phyloP scores from a whole-genome alignment of 2,329 filamentous ascomycete genomes.

The Helotiales sp. region DNA sequence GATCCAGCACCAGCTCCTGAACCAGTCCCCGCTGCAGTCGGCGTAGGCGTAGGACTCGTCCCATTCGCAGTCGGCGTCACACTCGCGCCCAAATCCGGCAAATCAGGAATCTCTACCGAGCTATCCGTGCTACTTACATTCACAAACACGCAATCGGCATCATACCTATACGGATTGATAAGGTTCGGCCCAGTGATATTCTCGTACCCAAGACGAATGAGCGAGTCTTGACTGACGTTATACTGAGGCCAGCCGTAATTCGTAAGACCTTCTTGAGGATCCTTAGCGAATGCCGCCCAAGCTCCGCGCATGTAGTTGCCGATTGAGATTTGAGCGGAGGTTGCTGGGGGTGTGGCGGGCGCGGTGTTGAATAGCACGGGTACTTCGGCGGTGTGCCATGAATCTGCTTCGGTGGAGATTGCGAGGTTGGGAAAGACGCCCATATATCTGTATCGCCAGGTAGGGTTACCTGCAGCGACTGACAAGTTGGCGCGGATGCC shows the following conservation, averaged over 20 bases:
- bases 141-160: slow-evolving; percentile 36
- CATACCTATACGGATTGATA: slow-evolving; percentile 37
- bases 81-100: slow-evolving; percentile 9
- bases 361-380: slow-evolving; percentile 43
- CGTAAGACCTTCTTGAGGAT: slow-evolving; percentile 44
- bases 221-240: slow-evolving; percentile 30
- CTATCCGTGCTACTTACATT: slow-evolving; percentile 30
- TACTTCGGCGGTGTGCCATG: slow-evolving; percentile 46
- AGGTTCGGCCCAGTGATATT: slow-evolving; percentile 41
- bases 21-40: background rate
- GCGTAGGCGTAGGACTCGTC: background rate
- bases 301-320: slow-evolving; percentile 46
- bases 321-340: slow-evolving; percentile 40
- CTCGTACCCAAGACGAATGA: slow-evolving; percentile 39
- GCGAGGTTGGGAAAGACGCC: slow-evolving; percentile 46
- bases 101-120: background rate
- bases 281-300: slow-evolving; percentile 48
- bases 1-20: background rate
- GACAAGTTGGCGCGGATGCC: slow-evolving; percentile 39
- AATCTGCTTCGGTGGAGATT: slow-evolving; percentile 41
- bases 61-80: slow-evolving; percentile 18
- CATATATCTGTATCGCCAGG: slow-evolving; percentile 48
- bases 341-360: slow-evolving; percentile 32
- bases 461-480: slow-evolving; percentile 39
- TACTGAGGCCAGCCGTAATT: slow-evolving; percentile 43